Evolutionary conservation across 2,329 filamentous ascomycete genomes (phyloP).

Genomic region (Colletotrichum spaethianum): DNA sequence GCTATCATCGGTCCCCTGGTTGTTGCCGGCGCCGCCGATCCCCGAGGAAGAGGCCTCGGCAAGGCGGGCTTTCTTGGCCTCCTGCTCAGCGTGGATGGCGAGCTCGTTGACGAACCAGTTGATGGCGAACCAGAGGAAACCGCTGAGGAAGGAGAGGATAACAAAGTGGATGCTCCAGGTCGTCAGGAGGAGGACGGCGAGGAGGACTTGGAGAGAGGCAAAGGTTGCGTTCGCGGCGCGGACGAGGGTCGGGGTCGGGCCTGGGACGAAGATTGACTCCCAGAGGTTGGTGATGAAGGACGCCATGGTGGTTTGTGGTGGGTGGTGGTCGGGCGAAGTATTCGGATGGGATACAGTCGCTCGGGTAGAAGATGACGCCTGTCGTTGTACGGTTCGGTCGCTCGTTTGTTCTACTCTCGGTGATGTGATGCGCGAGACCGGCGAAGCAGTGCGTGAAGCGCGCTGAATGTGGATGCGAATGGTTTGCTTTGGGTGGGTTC

Average conservation of each 20-base stretch:
- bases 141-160: constrained; percentile 84
- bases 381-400: constrained; percentile 3
- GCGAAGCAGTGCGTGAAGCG: neutral
- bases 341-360: neutral
- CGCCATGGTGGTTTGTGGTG: constrained; percentile 61
- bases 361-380: neutral
- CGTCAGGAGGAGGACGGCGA: constrained; percentile 81
- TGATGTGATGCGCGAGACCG: constrained; percentile 1
- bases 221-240: constrained; percentile 93
- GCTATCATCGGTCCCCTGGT: constrained; percentile 56
- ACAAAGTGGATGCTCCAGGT: constrained; percentile 93
- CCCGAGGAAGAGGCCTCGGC: constrained; percentile 46
- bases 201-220: constrained; percentile 84
- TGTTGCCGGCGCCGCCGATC: constrained; percentile 49
- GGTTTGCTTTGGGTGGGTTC: neutral
- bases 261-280: constrained; percentile 94
- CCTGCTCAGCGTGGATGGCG: constrained; percentile 55
- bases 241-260: constrained; percentile 88
- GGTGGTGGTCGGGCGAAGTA: neutral
- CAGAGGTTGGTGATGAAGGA: constrained; percentile 82
- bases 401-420: neutral
- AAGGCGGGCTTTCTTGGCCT: constrained; percentile 57
- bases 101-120: constrained; percentile 94
- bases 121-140: constrained; percentile 90
- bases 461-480: neutral